Evolutionary conservation across 139 green algal genomes (phyloP).

Genomic region (Picochlorum sp.): DNA sequence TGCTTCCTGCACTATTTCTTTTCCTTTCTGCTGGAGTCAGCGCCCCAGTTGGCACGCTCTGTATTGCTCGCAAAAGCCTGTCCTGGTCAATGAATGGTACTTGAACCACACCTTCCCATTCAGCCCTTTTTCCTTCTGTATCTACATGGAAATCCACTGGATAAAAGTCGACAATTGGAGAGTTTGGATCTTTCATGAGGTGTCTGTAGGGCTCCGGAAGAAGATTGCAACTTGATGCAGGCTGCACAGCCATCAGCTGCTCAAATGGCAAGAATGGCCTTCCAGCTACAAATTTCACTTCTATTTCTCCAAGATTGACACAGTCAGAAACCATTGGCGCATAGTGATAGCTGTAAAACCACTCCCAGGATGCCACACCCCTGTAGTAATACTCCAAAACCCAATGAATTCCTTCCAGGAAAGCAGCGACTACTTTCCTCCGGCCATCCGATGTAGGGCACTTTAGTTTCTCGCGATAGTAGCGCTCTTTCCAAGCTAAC

Average conservation of each 20-base stretch:
- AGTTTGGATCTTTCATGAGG: conserved; percentile 69
- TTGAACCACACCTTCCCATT: conserved; percentile 84
- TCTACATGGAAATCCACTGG: conserved; percentile 70
- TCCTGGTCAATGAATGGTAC: conserved; percentile 68
- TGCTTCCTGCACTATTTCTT: conserved; percentile 62
- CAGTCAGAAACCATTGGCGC: conserved; percentile 75
- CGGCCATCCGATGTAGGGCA: conserved; percentile 3
- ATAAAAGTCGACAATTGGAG: conserved; percentile 84
- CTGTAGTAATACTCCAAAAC: conserved; percentile 93
- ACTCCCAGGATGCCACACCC: conserved; percentile 83
- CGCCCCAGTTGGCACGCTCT: conserved; percentile 17
- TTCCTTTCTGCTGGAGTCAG: conserved; percentile 55
- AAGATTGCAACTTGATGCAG: conserved; percentile 48
- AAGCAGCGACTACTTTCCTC: conserved; percentile 43
- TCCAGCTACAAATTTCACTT: conserved; percentile 54
- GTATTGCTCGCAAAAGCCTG: conserved; percentile 51
- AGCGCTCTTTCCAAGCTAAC: conserved; percentile 65
- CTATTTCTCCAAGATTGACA: conserved; percentile 8
- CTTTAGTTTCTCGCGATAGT: conserved; percentile 82
- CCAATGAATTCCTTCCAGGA: conserved; percentile 76
- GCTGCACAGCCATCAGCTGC: conserved; percentile 87
- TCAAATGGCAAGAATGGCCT: conserved; percentile 78
- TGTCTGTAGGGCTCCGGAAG: conserved; percentile 67
- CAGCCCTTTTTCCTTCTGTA: conserved; percentile 84
- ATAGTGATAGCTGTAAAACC: conserved; percentile 93